phyloP scores from a whole-genome alignment of 768 basidiomycete species.

The Rhodosporidiobolus odoratus region DNA sequence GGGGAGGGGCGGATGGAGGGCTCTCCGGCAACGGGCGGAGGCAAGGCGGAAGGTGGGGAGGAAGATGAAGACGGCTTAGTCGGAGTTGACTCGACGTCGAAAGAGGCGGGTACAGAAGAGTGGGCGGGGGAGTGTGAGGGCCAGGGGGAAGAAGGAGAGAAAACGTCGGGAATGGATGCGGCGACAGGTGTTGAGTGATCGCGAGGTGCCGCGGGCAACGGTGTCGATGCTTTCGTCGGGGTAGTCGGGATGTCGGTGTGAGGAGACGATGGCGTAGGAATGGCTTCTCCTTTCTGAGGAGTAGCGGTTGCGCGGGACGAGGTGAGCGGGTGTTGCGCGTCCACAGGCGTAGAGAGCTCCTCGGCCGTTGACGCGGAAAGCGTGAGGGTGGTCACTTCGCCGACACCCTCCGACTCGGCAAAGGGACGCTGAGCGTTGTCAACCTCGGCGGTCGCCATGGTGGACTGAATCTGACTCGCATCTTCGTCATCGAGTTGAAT shows the following conservation, averaged over 20 bases:
- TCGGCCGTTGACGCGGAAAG: no score
- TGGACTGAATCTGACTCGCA: not conserved
- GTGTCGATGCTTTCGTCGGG: not conserved
- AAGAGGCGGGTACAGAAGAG: no score
- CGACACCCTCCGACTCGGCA: no score
- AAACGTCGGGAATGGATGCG: not conserved
- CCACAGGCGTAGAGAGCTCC: no score
- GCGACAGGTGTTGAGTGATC: not conserved
- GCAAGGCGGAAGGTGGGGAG: not conserved
- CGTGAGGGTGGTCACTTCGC: no score
- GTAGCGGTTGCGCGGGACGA: no score
- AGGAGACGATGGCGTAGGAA: not conserved
- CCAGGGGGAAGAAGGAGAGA: not conserved
- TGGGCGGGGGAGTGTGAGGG: not conserved
- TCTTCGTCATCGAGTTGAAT: no score
- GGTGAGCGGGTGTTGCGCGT: no score
- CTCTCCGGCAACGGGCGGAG: no score
- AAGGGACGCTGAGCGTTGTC: no score
- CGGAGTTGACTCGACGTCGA: not conserved
- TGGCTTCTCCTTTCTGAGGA: no score
- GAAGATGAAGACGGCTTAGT: not conserved
- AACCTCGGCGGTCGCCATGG: no score
- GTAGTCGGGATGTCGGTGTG: not conserved
- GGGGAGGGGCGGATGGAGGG: not conserved
- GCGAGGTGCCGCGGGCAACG: not conserved